phyloP scores from a whole-genome alignment of 1,139 yeast species.

The Kodamaea fungicola region DNA sequence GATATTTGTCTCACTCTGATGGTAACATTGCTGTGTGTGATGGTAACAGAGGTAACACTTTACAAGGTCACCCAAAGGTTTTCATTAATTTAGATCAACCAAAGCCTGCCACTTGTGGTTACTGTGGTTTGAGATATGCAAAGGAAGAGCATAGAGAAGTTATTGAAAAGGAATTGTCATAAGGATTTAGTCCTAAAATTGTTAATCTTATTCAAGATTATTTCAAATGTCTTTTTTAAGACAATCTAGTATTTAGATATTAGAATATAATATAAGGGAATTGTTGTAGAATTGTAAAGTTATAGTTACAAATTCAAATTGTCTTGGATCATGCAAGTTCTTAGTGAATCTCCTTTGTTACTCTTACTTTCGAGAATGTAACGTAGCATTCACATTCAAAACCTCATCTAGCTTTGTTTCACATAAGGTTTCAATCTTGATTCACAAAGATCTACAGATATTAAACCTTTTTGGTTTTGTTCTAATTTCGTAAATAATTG shows the following conservation, averaged over 20 bases:
- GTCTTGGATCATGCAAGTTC: too few species aligned
- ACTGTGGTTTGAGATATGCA: conserved; percentile 72
- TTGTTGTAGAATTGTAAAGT: background rate
- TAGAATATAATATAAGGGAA: background rate
- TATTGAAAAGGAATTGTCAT: conserved; percentile 28
- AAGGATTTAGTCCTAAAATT: too few species aligned
- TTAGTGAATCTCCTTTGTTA: too few species aligned
- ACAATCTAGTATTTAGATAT: background rate
- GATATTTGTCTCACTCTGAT: conserved; percentile 50
- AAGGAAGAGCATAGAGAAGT: conserved; percentile 43
- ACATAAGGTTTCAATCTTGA: too few species aligned
- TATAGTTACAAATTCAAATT: too few species aligned
- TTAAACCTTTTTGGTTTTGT: too few species aligned
- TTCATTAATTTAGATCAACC: conserved; percentile 79
- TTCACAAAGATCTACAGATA: too few species aligned
- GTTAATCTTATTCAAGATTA: background rate
- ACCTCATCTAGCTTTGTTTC: too few species aligned
- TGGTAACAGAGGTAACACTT: conserved; percentile 67
- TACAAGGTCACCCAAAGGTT: conserved; percentile 84
- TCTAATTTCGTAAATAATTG: too few species aligned
- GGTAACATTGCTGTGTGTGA: conserved; percentile 75
- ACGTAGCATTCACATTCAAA: too few species aligned
- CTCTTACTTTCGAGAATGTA: too few species aligned
- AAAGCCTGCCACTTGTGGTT: conserved; percentile 69
- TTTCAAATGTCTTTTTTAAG: background rate